Percentiles rank a stretch among this genome's conserved stretches.
These are phyloP conservation scores for Eragrostis tef DNA, from an alignment of 202 grass and related monocot species.

Conservation along the genomic window DNA sequence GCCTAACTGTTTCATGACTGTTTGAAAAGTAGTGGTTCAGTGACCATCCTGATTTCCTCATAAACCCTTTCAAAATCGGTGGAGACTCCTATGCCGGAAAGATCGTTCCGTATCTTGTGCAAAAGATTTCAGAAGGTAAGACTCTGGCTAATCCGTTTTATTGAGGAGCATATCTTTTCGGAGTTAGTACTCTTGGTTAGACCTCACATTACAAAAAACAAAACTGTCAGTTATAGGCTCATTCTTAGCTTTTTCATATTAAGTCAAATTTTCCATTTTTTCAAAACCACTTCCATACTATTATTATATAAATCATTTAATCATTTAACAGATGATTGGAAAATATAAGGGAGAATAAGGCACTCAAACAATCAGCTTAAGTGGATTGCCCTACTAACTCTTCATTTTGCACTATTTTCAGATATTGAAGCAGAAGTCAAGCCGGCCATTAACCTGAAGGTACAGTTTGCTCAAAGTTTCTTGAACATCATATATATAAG, in stretches of 20 bases:
- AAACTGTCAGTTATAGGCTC: no score
- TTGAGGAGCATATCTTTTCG: neutral
- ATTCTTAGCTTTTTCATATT: no score
- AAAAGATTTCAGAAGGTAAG: constrained; percentile 68
- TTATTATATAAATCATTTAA: no score
- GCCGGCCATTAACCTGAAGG: neutral
- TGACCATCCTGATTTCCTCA: constrained; percentile 52
- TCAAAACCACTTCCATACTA: no score
- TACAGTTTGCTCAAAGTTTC: neutral
- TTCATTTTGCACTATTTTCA: neutral
- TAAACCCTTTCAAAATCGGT: constrained; percentile 61
- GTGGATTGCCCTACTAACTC: no score
- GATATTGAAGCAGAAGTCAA: neutral
- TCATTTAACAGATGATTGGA: no score
- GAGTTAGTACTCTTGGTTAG: no score
- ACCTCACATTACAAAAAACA: no score
- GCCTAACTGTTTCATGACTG: neutral
- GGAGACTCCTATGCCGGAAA: constrained; percentile 67
- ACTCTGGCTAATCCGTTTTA: no score
- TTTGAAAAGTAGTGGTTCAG: constrained; percentile 55
- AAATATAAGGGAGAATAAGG: no score
- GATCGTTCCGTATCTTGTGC: constrained; percentile 50
- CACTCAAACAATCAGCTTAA: no score
- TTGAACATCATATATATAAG: neutral
- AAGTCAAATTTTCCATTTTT: no score